Percentiles rank a stretch among this genome's conserved stretches.
phyloP scores from a whole-genome alignment of 2,329 filamentous ascomycete genomes.

The Hymenoscyphus salicellus region DNA sequence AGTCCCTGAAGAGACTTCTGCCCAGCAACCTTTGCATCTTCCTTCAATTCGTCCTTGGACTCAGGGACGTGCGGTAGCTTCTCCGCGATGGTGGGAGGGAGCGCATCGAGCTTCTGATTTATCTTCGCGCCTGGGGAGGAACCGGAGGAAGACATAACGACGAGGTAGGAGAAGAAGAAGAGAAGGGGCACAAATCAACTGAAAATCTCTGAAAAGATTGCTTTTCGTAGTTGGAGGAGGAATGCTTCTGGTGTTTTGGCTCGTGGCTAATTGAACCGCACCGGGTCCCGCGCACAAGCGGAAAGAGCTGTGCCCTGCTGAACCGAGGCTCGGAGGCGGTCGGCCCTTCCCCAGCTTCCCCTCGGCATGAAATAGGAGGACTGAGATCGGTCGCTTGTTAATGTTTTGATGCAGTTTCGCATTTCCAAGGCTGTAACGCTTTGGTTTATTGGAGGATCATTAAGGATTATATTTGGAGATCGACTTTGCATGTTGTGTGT shows the following conservation, averaged over 20 bases:
- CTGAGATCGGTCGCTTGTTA: not conserved
- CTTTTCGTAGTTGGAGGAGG: not conserved
- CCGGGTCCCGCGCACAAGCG: not conserved
- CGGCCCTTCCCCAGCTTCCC: not conserved
- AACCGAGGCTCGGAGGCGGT: not conserved
- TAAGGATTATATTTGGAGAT: not conserved
- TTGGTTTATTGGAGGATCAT: not conserved
- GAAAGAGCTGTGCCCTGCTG: not conserved
- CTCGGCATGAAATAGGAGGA: constrained; percentile 2
- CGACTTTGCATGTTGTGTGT: not conserved
- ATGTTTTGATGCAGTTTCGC: constrained; percentile 13
- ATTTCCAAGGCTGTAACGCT: constrained; percentile 4
- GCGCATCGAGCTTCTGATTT: constrained; percentile 31
- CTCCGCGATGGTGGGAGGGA: constrained; percentile 28
- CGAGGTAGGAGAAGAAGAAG: not conserved
- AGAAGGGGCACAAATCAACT: not conserved
- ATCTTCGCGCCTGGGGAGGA: constrained; percentile 28
- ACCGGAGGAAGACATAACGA: constrained; percentile 28
- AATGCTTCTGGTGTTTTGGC: not conserved
- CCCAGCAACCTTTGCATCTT: constrained; percentile 30
- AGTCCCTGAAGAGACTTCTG: constrained; percentile 54
- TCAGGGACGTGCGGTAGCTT: constrained; percentile 36
- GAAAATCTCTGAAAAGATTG: not conserved
- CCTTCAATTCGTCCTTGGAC: constrained; percentile 35
- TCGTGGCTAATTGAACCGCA: not conserved